Conservation (phyloP, 345 rosid species). For the Reutealis trisperma region DNA sequence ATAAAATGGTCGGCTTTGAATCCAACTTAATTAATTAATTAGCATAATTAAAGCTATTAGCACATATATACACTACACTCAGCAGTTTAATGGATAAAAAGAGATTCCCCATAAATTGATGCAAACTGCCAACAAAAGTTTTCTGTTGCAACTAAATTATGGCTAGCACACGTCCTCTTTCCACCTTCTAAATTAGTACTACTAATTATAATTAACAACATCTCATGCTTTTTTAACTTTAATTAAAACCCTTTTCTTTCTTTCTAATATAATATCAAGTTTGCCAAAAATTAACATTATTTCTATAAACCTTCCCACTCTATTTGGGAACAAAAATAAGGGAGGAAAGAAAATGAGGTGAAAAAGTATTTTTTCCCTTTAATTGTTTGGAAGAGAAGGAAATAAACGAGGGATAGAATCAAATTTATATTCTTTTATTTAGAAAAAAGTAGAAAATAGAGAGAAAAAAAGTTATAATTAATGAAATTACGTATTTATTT, state of each 20-base stretch:
- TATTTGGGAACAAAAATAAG: too few relatives aligned
- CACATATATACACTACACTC: too few relatives aligned
- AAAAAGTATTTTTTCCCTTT: too few relatives aligned
- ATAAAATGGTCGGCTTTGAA: slow-evolving; percentile 18
- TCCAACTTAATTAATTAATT: neutral
- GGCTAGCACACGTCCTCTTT: slow-evolving; percentile 32
- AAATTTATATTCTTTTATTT: too few relatives aligned
- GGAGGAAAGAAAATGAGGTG: too few relatives aligned
- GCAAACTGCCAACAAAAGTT: slow-evolving; percentile 11
- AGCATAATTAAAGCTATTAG: neutral
- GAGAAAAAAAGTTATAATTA: too few relatives aligned
- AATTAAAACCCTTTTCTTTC: neutral
- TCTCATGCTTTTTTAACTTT: neutral
- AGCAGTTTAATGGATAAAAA: slow-evolving; percentile 8
- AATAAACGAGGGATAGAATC: too few relatives aligned
- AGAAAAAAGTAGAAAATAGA: too few relatives aligned
- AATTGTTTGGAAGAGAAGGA: too few relatives aligned
- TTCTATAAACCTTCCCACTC: too few relatives aligned
- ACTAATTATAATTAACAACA: neutral
- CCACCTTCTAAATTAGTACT: slow-evolving; percentile 24
- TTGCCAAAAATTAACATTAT: too few relatives aligned
- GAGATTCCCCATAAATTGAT: slow-evolving; percentile 14
- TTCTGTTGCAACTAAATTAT: slow-evolving; percentile 24
- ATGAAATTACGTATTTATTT: too few relatives aligned
- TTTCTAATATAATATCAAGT: neutral